These are phyloP conservation scores for Hondaea fermentalgiana DNA, from an alignment of 108 stramenopile genomes.

Conservation along the genomic window DNA sequence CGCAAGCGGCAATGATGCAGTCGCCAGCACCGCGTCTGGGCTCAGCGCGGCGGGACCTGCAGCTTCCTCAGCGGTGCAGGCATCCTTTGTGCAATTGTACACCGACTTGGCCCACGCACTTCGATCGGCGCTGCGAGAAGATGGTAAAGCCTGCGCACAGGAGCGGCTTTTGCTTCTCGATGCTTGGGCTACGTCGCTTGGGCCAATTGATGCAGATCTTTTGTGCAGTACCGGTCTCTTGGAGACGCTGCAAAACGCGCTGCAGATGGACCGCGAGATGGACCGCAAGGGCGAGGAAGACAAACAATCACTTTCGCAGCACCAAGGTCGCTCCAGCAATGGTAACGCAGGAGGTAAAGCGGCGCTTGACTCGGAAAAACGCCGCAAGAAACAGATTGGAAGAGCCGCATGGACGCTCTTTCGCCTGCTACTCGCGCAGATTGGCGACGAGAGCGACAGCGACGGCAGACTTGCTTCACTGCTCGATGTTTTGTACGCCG, in stretches of 20 bases:
- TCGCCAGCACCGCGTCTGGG: background rate
- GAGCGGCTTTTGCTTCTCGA: background rate
- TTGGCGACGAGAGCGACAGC: background rate
- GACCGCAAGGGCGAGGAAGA: background rate
- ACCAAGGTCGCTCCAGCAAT: background rate
- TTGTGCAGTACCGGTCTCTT: slow-evolving; percentile 10
- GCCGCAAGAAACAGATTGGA: slow-evolving; percentile 20
- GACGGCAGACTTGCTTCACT: background rate
- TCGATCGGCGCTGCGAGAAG: background rate
- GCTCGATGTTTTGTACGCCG: slow-evolving; percentile 20
- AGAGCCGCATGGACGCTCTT: slow-evolving; percentile 33
- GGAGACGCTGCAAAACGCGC: background rate
- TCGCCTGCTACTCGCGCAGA: slow-evolving; percentile 24
- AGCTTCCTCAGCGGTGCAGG: background rate
- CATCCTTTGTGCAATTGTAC: background rate
- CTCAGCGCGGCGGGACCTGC: background rate
- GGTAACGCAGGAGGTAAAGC: background rate
- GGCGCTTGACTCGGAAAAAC: background rate
- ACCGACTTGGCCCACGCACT: background rate
- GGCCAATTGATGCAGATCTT: background rate
- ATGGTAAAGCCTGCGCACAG: background rate
- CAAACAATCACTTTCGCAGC: background rate
- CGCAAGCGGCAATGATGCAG: background rate
- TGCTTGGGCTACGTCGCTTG: background rate
- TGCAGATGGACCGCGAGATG: background rate